Conservation (phyloP, 768 basidiomycete species). For the Piloderma croceum region DNA sequence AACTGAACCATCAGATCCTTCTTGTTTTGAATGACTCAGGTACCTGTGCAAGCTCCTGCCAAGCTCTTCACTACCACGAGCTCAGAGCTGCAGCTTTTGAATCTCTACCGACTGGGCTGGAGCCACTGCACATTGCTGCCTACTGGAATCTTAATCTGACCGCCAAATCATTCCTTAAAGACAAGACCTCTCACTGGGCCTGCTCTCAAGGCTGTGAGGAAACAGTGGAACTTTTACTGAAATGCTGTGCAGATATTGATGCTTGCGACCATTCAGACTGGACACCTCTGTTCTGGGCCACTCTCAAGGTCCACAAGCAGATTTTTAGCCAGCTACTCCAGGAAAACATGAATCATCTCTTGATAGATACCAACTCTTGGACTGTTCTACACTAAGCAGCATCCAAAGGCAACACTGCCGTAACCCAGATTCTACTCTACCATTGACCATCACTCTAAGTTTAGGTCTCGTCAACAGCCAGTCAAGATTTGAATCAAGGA, state of each 20-base stretch:
- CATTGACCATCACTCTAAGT: slow-evolving; percentile 6
- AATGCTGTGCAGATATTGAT: slow-evolving; percentile 4
- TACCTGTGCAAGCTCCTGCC: slow-evolving; percentile 7
- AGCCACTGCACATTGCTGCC: slow-evolving; percentile 7
- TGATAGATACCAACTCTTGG: slow-evolving; percentile 8
- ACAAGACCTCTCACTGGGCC: slow-evolving; percentile 9
- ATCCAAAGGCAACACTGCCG: slow-evolving; percentile 4
- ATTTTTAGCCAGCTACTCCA: slow-evolving; percentile 4
- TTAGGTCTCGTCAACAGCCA: not conserved
- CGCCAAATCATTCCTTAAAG: slow-evolving; percentile 6
- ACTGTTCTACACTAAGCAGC: slow-evolving; percentile 11
- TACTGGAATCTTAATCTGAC: slow-evolving; percentile 9
- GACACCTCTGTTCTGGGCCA: slow-evolving; percentile 12
- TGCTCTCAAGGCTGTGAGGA: slow-evolving; percentile 6
- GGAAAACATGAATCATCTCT: slow-evolving; percentile 7
- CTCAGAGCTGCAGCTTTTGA: slow-evolving; percentile 7
- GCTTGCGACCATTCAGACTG: slow-evolving; percentile 6
- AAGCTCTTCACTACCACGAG: slow-evolving; percentile 8
- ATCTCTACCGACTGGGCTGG: slow-evolving; percentile 6
- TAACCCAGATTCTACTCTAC: slow-evolving; percentile 5
- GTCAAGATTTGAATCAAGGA: too few species aligned
- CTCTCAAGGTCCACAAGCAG: slow-evolving; percentile 6
- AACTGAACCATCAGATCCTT: slow-evolving; percentile 2
- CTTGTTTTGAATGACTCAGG: slow-evolving; percentile 2
- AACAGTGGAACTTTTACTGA: slow-evolving; percentile 8